Conservation (phyloP, 176 grass and related monocot species). For the Tillandsia fasciculata region DNA sequence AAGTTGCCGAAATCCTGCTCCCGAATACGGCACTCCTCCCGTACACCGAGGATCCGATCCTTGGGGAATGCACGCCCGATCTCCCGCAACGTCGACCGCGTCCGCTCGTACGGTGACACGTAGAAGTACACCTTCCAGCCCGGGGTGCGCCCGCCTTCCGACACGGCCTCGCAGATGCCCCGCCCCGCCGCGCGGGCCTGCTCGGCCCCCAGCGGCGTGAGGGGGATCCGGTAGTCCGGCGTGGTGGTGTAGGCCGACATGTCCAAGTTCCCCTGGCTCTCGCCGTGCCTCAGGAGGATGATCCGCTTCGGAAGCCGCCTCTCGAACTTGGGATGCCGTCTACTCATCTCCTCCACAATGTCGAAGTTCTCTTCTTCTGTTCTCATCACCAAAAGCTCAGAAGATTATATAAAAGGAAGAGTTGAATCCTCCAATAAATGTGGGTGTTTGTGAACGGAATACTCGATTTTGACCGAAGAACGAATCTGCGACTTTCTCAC, state of each 20-base stretch:
- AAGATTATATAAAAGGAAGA: no score
- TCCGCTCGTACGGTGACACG: slow-evolving; percentile 85
- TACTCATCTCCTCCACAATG: no score
- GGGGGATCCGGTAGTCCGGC: slow-evolving; percentile 82
- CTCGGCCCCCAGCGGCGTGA: slow-evolving; percentile 44
- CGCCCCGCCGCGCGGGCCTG: slow-evolving; percentile 55
- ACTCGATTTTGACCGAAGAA: no score
- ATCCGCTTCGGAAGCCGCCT: slow-evolving; percentile 75
- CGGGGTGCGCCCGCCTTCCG: neutral
- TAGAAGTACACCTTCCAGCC: slow-evolving; percentile 95
- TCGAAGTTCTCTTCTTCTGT: no score
- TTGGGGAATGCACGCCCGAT: slow-evolving; percentile 68
- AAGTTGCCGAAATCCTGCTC: slow-evolving; percentile 99
- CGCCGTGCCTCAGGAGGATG: slow-evolving; percentile 91
- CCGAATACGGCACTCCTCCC: slow-evolving; percentile 90
- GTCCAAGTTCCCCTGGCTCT: slow-evolving; percentile 95
- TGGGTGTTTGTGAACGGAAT: no score
- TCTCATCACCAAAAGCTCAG: no score
- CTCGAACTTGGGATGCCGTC: slow-evolving; percentile 7
- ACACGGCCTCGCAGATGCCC: slow-evolving; percentile 35
- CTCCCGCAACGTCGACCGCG: slow-evolving; percentile 66
- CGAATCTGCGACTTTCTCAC: no score
- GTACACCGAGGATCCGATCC: slow-evolving; percentile 63
- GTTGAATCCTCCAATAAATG: no score
- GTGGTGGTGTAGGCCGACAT: slow-evolving; percentile 85